These are phyloP conservation scores for Cystobasidium tubakii DNA, from an alignment of 768 basidiomycete species.

Conservation along the genomic window DNA sequence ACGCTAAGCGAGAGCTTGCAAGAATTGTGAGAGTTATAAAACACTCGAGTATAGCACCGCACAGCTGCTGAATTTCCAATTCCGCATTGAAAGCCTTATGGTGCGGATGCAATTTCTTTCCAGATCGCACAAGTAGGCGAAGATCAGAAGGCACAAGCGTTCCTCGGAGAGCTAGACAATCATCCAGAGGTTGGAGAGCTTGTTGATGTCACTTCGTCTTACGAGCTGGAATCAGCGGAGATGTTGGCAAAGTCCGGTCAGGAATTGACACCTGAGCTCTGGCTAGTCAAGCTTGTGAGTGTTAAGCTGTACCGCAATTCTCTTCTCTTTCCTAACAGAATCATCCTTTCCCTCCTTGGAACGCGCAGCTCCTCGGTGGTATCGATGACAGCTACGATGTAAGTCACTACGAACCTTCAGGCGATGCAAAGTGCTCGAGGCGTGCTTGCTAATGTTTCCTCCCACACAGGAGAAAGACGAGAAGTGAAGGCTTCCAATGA, in stretches of 20 bases:
- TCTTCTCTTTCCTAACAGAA: neutral
- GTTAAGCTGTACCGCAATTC: neutral
- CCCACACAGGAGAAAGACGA: neutral
- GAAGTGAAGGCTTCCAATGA: neutral
- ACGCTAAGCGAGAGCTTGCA: slow-evolving; percentile 48
- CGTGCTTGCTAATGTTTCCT: neutral
- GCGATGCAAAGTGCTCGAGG: neutral
- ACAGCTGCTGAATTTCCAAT: too few species aligned
- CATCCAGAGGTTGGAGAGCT: slow-evolving; percentile 48
- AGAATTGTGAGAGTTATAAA: slow-evolving; percentile 38
- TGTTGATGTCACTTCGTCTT: slow-evolving; percentile 30
- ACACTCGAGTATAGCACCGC: slow-evolving; percentile 36
- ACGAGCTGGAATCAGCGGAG: slow-evolving; percentile 40
- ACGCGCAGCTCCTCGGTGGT: slow-evolving; percentile 1
- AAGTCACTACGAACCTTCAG: neutral
- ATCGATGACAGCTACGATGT: slow-evolving; percentile 16
- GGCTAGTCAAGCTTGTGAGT: slow-evolving; percentile 27
- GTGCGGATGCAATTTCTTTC: slow-evolving; percentile 49
- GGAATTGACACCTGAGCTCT: slow-evolving; percentile 23
- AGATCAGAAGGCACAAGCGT: slow-evolving; percentile 50
- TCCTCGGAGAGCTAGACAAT: slow-evolving; percentile 50
- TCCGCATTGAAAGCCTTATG: slow-evolving; percentile 34
- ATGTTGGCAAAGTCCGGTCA: slow-evolving; percentile 34
- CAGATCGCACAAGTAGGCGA: slow-evolving; percentile 48
- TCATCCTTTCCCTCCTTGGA: neutral